phyloP scores from a whole-genome alignment of 768 basidiomycete species.

The Termitomyces sp. region DNA sequence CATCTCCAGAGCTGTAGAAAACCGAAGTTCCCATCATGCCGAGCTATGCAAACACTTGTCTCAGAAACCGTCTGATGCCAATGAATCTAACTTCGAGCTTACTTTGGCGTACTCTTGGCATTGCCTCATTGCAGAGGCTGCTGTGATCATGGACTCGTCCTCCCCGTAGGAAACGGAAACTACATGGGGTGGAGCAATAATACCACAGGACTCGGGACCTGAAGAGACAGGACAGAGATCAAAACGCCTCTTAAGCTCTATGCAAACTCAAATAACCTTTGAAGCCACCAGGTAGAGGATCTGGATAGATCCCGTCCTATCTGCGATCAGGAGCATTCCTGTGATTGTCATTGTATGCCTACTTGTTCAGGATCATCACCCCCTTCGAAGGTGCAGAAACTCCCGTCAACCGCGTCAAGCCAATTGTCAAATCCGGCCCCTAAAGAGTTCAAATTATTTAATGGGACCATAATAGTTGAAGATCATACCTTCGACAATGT shows the following conservation, averaged over 20 bases:
- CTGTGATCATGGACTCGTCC: slow-evolving; percentile 37
- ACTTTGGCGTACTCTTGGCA: slow-evolving; percentile 45
- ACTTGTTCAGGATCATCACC: slow-evolving; percentile 36
- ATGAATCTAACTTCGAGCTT: neutral
- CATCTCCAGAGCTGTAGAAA: slow-evolving; percentile 57
- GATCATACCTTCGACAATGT: slow-evolving; percentile 33
- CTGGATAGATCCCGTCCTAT: slow-evolving; percentile 23
- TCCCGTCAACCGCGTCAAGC: slow-evolving; percentile 43
- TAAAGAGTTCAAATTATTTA: slow-evolving; percentile 5
- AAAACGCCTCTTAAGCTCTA: neutral
- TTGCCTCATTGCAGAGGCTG: slow-evolving; percentile 39
- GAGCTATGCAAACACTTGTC: slow-evolving; percentile 32
- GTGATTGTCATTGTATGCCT: neutral
- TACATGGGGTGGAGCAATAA: slow-evolving; percentile 36
- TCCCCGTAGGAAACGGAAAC: slow-evolving; percentile 42
- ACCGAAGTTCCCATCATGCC: slow-evolving; percentile 59
- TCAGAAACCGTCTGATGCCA: neutral
- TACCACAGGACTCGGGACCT: slow-evolving; percentile 37
- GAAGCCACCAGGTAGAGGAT: slow-evolving; percentile 13
- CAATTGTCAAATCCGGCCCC: slow-evolving; percentile 47
- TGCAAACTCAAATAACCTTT: slow-evolving; percentile 6
- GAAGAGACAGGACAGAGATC: neutral
- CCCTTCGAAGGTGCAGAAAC: slow-evolving; percentile 44
- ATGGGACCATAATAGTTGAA: neutral
- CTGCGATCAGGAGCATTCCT: neutral